Base-by-base conservation (phyloP, 306 rosid species). In the Geum urbanum region DNA sequence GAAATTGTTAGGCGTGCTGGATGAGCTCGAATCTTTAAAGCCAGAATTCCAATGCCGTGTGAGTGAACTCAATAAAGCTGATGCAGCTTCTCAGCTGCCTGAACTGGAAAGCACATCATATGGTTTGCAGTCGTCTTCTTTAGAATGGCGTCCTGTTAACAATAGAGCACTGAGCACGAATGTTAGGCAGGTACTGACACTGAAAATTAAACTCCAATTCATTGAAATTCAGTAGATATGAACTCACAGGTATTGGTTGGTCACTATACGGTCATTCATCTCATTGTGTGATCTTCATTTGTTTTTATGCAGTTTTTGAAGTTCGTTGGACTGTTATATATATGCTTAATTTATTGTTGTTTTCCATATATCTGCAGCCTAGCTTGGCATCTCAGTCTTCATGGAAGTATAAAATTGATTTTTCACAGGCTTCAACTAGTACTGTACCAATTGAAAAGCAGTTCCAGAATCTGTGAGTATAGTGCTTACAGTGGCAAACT, bases 1-100 rank as follows among this genome's bases (percentile, higher is more conserved):
- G 98, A 90, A 77, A 80, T 80, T 85, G 20, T 67, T 65, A 6
- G 37, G 10, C 51, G 90, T 85, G 65, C 70, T 92, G 47, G 90
- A 92, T 75, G 98, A 92, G 78, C 86, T 92, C 66, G 98, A 92
- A 75, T 78, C 85, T 55, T 74, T 92, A 82, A 88, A 86, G 82
- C 94, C 94, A 1, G 88, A 88, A 75, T 86, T 83, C 54, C 79
- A 79, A 52, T 71, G 54, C 41, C 83, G 39, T 74, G 76, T 81
- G 77, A 77, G 70, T 53, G 86, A 81, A 72, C 86, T 86, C 66
- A 86, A 90, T n/a, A 75, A 79, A 69, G 81, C 63, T 9, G 77
- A 48, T 78, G 74, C 59, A 67, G 69, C 63, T 72, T 60, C 78
- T 80, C 80, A 77, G n/a, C 77, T 78, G 55, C 74, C 78, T 32